These are phyloP conservation scores for Hericium erinaceus DNA, from an alignment of 768 basidiomycete species.

Conservation along the genomic window DNA sequence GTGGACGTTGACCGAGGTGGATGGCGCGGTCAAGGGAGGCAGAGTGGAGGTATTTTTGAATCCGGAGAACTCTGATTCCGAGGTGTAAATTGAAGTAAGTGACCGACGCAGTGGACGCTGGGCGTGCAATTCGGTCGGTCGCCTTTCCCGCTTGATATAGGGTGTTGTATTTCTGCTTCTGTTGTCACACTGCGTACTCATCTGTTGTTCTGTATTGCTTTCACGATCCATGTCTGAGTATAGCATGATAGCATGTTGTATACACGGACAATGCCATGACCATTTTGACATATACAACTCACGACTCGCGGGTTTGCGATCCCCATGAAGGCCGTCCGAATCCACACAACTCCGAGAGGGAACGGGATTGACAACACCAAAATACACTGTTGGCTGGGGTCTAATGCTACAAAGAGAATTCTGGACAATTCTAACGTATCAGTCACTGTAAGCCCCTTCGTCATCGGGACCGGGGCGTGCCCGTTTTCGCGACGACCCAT, in stretches of 20 bases:
- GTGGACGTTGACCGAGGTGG: constrained; percentile 5
- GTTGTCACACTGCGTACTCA: too few relatives aligned
- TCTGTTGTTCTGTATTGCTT: too few relatives aligned
- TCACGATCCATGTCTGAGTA: too few relatives aligned
- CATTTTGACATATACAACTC: too few relatives aligned
- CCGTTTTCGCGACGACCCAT: neutral
- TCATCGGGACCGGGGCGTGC: neutral
- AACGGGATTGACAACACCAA: too few relatives aligned
- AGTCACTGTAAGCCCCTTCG: neutral
- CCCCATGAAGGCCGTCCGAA: neutral
- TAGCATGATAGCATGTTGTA: too few relatives aligned
- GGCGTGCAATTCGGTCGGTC: neutral
- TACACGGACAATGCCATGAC: too few relatives aligned
- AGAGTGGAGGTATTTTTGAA: neutral
- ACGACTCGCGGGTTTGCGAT: too few relatives aligned
- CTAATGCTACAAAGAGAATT: too few relatives aligned
- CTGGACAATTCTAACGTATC: too few relatives aligned
- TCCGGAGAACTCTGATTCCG: neutral
- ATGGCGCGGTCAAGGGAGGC: constrained; percentile 8
- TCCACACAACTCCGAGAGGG: too few relatives aligned
- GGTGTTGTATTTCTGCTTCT: neutral
- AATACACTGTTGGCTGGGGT: too few relatives aligned
- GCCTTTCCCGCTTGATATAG: neutral
- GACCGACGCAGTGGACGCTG: neutral
- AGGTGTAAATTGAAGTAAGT: neutral